phyloP scores from a whole-genome alignment of 2,329 filamentous ascomycete species.

The Penicillium sp. region DNA sequence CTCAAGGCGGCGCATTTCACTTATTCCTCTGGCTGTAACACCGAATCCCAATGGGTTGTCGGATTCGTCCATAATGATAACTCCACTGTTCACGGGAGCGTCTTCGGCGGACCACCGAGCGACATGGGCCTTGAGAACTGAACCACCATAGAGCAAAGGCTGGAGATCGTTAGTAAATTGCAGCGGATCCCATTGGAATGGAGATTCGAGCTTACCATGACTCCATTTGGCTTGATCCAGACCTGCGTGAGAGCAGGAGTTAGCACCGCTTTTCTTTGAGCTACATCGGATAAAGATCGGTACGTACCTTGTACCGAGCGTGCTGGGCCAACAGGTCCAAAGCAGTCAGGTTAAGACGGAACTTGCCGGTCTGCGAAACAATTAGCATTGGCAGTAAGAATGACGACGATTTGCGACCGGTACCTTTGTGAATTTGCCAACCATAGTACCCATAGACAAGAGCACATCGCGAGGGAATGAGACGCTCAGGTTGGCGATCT shows the following conservation, averaged over 20 bases:
- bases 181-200: neutral
- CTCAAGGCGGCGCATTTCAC: constrained; percentile 77
- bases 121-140: constrained; percentile 67
- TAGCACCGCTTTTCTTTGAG: neutral
- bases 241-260: constrained; percentile 42
- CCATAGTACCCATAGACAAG: constrained; percentile 79
- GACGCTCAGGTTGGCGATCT: constrained; percentile 85
- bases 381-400: neutral
- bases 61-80: constrained; percentile 81
- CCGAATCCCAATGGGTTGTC: constrained; percentile 88
- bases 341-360: constrained; percentile 89
- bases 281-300: neutral
- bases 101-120: constrained; percentile 84
- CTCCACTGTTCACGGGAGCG: constrained; percentile 86
- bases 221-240: constrained; percentile 93
- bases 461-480: constrained; percentile 77
- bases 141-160: constrained; percentile 5
- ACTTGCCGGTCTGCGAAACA: constrained; percentile 71
- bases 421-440: constrained; percentile 5
- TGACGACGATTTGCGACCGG: no score
- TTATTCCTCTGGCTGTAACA: constrained; percentile 80
- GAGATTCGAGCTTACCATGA: constrained; percentile 54
- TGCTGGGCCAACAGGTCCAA: constrained; percentile 85
- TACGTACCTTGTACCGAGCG: constrained; percentile 71
- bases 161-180: neutral